Conservation (phyloP, 2,329 filamentous ascomycete species). For the Aspergillus sp. region DNA sequence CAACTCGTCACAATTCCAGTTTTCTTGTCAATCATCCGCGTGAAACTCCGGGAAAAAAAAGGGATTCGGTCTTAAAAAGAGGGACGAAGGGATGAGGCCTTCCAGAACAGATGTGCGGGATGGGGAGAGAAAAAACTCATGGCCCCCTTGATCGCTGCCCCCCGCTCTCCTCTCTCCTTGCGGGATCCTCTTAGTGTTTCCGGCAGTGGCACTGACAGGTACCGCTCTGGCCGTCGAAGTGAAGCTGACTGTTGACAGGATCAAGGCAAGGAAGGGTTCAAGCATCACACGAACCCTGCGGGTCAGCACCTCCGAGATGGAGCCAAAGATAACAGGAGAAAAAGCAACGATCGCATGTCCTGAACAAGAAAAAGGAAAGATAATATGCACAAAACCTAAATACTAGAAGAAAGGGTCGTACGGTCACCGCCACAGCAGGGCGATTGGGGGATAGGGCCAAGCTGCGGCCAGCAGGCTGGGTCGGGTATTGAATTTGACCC, state of each 20-base stretch:
- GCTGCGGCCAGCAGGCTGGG: conserved; percentile 4
- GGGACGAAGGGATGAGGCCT: not conserved
- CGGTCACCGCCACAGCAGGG: conserved; percentile 22
- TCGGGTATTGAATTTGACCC: conserved; percentile 13
- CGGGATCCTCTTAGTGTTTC: not conserved
- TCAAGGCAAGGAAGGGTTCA: conserved; percentile 9
- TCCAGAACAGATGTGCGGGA: conserved; percentile 5
- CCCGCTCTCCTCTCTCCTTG: conserved; percentile 1
- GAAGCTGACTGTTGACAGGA: not conserved
- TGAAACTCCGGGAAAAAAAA: conserved; percentile 5
- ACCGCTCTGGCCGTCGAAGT: not conserved
- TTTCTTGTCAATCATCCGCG: conserved; percentile 21
- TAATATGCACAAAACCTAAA: conserved; percentile 10
- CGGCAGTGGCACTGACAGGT: conserved; percentile 6
- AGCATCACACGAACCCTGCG: conserved; percentile 6
- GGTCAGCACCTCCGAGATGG: conserved; percentile 9
- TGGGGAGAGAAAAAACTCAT: not conserved
- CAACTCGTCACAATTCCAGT: conserved; percentile 17
- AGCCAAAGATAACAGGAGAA: conserved; percentile 8
- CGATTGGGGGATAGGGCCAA: not conserved
- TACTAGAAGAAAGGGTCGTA: not conserved
- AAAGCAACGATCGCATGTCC: conserved; percentile 7
- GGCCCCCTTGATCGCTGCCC: not conserved
- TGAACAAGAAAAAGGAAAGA: conserved; percentile 12
- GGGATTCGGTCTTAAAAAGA: not conserved